A percentile compares a stretch with the other conserved stretches of the same genome.
phyloP scores from a whole-genome alignment of 1,139 yeast genomes.

The Zygoascus meyerae region DNA sequence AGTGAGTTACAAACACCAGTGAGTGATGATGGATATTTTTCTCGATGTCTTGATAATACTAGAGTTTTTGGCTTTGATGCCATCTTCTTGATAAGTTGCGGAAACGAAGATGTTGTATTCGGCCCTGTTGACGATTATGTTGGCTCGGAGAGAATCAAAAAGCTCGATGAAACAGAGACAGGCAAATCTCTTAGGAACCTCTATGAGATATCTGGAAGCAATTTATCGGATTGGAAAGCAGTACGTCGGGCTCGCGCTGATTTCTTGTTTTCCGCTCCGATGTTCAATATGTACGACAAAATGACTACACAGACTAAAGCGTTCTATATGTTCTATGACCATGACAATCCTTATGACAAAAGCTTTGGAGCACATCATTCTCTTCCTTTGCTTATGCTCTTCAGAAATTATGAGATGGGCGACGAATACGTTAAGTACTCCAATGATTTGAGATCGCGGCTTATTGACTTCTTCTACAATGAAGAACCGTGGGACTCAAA shows the following conservation, averaged over 20 bases:
- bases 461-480: constrained; percentile 2
- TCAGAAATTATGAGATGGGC: constrained; percentile 3
- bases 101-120: not conserved
- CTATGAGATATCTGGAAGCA: constrained; percentile 3
- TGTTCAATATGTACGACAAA: not conserved
- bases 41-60: not conserved
- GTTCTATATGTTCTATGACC: constrained; percentile 1
- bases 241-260: not conserved
- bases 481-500: constrained; percentile 5
- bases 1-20: not conserved
- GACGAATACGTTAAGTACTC: constrained; percentile 1
- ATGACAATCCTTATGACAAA: not conserved
- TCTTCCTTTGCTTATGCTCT: constrained; percentile 3
- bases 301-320: not conserved
- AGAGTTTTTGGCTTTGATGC: not conserved
- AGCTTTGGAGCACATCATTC: constrained; percentile 6
- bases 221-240: not conserved
- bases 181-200: not conserved
- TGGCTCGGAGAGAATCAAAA: not conserved
- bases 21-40: constrained; percentile 2
- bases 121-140: not conserved
- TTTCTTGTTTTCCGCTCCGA: constrained; percentile 1
- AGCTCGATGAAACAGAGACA: not conserved
- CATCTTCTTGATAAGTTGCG: not conserved
- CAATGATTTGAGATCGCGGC: not conserved